phyloP scores from a whole-genome alignment of 2,329 filamentous ascomycete genomes.

The Tolypocladium pustulatum region DNA sequence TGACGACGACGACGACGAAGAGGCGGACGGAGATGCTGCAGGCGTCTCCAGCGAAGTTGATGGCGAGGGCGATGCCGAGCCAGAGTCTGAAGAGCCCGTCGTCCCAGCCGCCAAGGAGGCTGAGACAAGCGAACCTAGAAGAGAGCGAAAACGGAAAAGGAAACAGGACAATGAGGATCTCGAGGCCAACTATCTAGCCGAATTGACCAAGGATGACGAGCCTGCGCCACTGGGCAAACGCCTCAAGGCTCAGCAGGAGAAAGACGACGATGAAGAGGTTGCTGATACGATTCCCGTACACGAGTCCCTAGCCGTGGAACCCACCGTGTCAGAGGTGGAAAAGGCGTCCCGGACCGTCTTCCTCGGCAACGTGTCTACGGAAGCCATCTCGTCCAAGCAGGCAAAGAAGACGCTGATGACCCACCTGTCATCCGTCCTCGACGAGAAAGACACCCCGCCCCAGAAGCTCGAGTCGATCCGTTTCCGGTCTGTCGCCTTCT shows the following conservation, averaged over 20 bases:
- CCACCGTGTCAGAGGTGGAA: constrained; percentile 56
- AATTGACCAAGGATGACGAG: constrained; percentile 49
- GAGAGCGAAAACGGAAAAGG: constrained; percentile 54
- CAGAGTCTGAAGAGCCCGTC: constrained; percentile 7
- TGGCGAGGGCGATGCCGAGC: constrained; percentile 11
- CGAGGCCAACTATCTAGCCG: constrained; percentile 59
- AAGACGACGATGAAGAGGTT: constrained; percentile 26
- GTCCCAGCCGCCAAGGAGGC: constrained; percentile 23
- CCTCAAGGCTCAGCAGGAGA: constrained; percentile 29
- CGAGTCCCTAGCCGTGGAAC: constrained; percentile 43
- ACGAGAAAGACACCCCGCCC: constrained; percentile 35
- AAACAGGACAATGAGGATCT: constrained; percentile 59
- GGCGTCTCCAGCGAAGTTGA: constrained; percentile 16
- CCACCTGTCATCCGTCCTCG: constrained; percentile 69
- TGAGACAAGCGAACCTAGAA: constrained; percentile 20
- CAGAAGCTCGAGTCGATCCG: constrained; percentile 84
- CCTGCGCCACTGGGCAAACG: constrained; percentile 46
- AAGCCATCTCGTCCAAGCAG: constrained; percentile 72
- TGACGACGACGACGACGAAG: constrained; percentile 19
- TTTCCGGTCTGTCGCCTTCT: constrained; percentile 87
- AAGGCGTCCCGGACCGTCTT: constrained; percentile 89
- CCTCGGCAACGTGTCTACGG: constrained; percentile 77
- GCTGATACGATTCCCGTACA: constrained; percentile 39
- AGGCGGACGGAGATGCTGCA: constrained; percentile 17
- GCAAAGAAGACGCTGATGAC: constrained; percentile 67